Evolutionary conservation across 805 yeast genomes (phyloP).

Genomic region (Zygotorulaspora chibaensis): DNA sequence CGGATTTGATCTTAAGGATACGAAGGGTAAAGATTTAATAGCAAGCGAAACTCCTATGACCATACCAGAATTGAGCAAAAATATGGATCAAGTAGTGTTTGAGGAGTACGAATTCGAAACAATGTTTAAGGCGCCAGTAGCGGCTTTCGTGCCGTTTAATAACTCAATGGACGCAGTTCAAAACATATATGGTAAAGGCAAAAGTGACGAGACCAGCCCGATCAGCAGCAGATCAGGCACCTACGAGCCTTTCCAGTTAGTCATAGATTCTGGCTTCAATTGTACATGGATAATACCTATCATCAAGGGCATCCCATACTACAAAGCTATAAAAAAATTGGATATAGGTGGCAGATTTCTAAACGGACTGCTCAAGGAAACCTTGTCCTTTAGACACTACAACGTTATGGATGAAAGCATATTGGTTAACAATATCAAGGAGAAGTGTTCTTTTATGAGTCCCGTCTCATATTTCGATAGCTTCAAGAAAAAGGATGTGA

Average conservation of each 20-base stretch:
- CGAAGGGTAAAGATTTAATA: conserved; percentile 53
- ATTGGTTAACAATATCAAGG: conserved; percentile 81
- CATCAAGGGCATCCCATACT: conserved; percentile 67
- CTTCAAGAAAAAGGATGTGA: conserved; percentile 28
- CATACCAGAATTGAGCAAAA: conserved; percentile 72
- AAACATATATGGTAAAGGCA: conserved; percentile 24
- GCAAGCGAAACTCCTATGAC: conserved; percentile 80
- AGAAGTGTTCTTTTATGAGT: conserved; percentile 41
- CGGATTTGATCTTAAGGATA: conserved; percentile 42
- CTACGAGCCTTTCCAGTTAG: conserved; percentile 62
- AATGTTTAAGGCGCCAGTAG: conserved; percentile 62
- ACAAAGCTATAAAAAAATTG: conserved; percentile 71
- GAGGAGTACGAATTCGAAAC: conserved; percentile 85
- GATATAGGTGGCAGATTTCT: conserved; percentile 85
- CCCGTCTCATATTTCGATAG: conserved; percentile 47
- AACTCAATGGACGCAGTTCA: conserved; percentile 15
- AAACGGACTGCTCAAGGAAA: conserved; percentile 78
- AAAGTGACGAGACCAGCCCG: conserved; percentile 6
- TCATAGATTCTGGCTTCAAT: conserved; percentile 84
- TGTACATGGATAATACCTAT: conserved; percentile 86
- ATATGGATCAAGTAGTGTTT: conserved; percentile 86
- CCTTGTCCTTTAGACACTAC: conserved; percentile 85
- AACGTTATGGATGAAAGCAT: conserved; percentile 90
- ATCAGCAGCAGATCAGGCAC: not conserved
- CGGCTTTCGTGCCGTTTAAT: conserved; percentile 62